Evolutionary conservation across 495 filamentous ascomycete genomes (phyloP).

Genomic region (Apiosordaria backusii): DNA sequence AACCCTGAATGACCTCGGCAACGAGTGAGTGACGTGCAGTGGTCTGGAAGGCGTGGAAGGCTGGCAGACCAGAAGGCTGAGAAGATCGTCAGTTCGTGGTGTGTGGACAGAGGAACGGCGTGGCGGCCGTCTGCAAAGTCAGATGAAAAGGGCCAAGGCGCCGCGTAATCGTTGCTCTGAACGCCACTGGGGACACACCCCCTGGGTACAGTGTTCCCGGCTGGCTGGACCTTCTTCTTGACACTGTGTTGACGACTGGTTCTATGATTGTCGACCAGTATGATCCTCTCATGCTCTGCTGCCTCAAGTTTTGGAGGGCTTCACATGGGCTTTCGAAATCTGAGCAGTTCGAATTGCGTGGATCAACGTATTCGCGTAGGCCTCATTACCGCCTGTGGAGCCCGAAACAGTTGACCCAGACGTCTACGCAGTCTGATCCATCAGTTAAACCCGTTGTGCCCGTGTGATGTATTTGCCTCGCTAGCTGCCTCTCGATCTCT

Average conservation of each 20-base stretch:
- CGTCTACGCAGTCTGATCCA: too few relatives aligned
- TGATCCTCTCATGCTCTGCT: not conserved
- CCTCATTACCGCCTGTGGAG: not conserved
- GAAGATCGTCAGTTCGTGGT: conserved; percentile 9
- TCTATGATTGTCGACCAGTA: not conserved
- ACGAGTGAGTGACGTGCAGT: conserved; percentile 5
- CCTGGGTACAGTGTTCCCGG: conserved; percentile 13
- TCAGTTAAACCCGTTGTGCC: not conserved
- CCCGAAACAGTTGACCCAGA: not conserved
- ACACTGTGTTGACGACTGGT: conserved; percentile 13
- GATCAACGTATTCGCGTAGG: not conserved
- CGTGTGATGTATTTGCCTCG: not conserved
- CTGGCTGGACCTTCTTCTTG: not conserved
- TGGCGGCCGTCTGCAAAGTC: not conserved
- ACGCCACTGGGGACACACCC: conserved; percentile 8
- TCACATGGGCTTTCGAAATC: too few relatives aligned
- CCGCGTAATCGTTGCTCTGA: conserved; percentile 24
- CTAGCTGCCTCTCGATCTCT: not conserved
- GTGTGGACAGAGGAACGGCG: not conserved
- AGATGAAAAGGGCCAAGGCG: conserved; percentile 12
- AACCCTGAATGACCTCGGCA: not conserved
- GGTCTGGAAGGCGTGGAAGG: not conserved
- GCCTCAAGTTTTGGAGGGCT: not conserved
- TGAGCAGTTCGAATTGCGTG: too few relatives aligned
- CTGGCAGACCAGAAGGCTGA: conserved; percentile 1